Evolutionary conservation across 257 asterid genomes (phyloP), one percentile per base, ranked within the genome.

Genomic region (Scutellaria baicalensis): DNA sequence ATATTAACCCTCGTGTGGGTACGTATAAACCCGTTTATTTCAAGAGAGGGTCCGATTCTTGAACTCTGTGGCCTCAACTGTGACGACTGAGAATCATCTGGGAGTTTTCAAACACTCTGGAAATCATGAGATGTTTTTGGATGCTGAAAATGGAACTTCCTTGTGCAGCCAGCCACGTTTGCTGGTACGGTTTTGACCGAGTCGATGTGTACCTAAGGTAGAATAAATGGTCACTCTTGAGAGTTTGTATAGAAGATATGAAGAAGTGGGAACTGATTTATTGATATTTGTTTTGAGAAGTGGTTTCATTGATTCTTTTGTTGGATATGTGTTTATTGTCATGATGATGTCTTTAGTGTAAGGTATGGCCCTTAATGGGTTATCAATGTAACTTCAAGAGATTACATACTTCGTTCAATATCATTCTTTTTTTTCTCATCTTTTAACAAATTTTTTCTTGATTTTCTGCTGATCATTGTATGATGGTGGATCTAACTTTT

Each of bases 51-150:
- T 6, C 97, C 97, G 7, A 63, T 88, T 3, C 82, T 93, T 4
- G 96, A 88, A 68, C 80, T 90, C 2, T 93, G 98, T 17, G 95
- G 95, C 11, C 84, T 93, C 71, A 75, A 90, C 54, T 93, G 98
- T 33, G 93, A 88, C 18, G 86, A 89, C 73, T 78, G 77, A 83
- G 71, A 18, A 9, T 27, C 33, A 27, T 27, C 33, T 27, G 33
- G 33, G 4, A 27, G 33, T 27, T 27, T 27, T 3, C 33, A 5
- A 27, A 23, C 27, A 23, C 27, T 23, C 27, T 23, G 27, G 27
- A 23, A 27, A 27, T 27, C 33, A 27, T 3, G 33, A 3, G 2
- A 27, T 27, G 33, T 27, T 27, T 27, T 27, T 27, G 33, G 33
- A 1, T 27, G 33, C 33, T 27, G 5, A 27, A 33, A 36, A 1